A percentile compares a stretch with the other conserved stretches of the same genome.
Evolutionary conservation across 768 basidiomycete species (phyloP).

Genomic region (Chalciporus sphaerocephalus): DNA sequence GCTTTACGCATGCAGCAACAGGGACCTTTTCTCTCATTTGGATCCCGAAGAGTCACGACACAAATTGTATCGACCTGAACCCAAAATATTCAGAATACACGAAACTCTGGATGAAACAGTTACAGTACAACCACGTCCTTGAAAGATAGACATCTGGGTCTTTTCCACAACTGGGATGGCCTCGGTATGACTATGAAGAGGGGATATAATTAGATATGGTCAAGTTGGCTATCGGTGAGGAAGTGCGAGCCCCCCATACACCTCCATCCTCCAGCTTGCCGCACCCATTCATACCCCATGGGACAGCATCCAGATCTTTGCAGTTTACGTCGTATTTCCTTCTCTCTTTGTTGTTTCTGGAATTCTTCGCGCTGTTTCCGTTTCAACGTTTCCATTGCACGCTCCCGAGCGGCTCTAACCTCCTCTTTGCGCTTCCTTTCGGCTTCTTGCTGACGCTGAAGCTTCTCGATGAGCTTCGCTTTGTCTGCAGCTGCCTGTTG

Average conservation of each 20-base stretch:
- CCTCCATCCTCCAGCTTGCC: slow-evolving; percentile 37
- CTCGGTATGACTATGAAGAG: neutral
- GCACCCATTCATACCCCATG: slow-evolving; percentile 44
- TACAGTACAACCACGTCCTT: too few relatives aligned
- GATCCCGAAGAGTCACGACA: too few relatives aligned
- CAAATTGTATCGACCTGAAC: too few relatives aligned
- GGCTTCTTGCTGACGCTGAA: slow-evolving; percentile 25
- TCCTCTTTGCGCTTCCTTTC: slow-evolving; percentile 21
- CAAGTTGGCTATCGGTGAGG: slow-evolving; percentile 30
- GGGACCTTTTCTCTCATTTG: too few relatives aligned
- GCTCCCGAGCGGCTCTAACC: slow-evolving; percentile 17
- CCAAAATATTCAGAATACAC: too few relatives aligned
- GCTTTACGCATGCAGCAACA: too few relatives aligned
- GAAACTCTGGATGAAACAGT: too few relatives aligned
- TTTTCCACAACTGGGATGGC: too few relatives aligned
- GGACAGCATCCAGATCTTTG: slow-evolving; percentile 48
- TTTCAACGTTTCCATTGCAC: slow-evolving; percentile 22
- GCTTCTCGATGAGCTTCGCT: slow-evolving; percentile 19
- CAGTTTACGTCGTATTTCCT: slow-evolving; percentile 37
- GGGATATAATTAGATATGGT: slow-evolving; percentile 1
- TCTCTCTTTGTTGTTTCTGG: slow-evolving; percentile 17
- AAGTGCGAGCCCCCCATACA: slow-evolving; percentile 47
- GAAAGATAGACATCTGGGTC: too few relatives aligned
- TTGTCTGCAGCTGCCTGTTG: slow-evolving; percentile 16
- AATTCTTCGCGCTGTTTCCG: slow-evolving; percentile 35